Base-by-base conservation (phyloP, 768 basidiomycete species). In the Podaxis sp. region DNA sequence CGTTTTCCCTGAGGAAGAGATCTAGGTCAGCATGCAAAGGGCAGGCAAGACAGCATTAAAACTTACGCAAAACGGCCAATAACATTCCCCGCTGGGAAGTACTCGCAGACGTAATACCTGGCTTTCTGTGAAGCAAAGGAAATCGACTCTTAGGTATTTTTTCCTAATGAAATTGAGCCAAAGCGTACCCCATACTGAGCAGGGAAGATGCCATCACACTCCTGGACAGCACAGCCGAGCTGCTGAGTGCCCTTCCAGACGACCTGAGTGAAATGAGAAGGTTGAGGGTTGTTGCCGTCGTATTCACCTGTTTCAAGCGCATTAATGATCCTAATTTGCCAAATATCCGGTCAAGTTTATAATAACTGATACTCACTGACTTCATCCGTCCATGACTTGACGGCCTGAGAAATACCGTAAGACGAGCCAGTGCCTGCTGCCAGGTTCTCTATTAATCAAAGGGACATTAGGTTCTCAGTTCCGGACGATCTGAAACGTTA, bases 211-310 rank as follows among this genome's bases (percentile, higher is more conserved):
- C 83, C 84, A 67, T 74, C 76, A 71, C 88, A 90, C 8, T 71
- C 69, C 62, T 80, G 74, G 30, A 82, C 75, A 44, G 87, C 88
- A 67, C 88, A 91, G 24, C 88, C 89, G 22, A 90, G 77, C 64
- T 88, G 75, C 1, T 80, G 83, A 24, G 84, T 81, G 5, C 72
- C 77, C 72, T 91, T 90, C 89, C 90, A 91, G 7, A 91, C 88
- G 4, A 89, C 82, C 71, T 90, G 89, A 8, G 90, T 91, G 69
- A 87, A 91, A 71, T 91, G 90, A 53, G 87, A 88, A 17, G 82
- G 67, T 44, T 72, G 65, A 1, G 89, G 89, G 71, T 84, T 84
- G 67, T 68, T 78, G 38, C 87, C 74, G 66, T 86, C 66, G 69
- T 89, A 90, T 41, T 83, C 66, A 1, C 79, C 87, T 88, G 66